A percentile compares a stretch with the other conserved stretches of the same genome.
These are phyloP conservation scores for Sarcocystis neurona DNA, from an alignment of 169 alveolate genomes.

Conservation along the genomic window DNA sequence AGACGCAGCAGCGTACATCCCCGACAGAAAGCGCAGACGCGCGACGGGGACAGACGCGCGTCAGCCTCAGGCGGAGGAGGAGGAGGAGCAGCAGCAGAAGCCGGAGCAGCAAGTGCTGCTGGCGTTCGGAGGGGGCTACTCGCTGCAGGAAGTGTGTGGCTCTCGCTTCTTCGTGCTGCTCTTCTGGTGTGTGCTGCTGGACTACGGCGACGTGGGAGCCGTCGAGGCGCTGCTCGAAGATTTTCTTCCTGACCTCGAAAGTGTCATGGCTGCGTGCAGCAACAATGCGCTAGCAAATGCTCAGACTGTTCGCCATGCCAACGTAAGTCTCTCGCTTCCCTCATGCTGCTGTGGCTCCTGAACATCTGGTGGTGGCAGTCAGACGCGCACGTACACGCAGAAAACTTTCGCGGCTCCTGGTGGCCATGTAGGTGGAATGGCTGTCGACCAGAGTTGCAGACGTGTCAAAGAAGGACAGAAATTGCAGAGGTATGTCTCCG, in stretches of 20 bases:
- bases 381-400: too few species aligned
- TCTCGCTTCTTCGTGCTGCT: slow-evolving; percentile 13
- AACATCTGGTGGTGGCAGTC: too few species aligned
- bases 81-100: not conserved
- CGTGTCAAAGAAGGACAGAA: too few species aligned
- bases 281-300: slow-evolving; percentile 20
- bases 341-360: too few species aligned
- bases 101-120: not conserved
- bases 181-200: not conserved
- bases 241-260: slow-evolving; percentile 23
- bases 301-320: not conserved
- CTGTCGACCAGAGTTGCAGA: too few species aligned
- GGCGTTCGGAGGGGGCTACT: not conserved
- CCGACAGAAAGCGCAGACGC: not conserved
- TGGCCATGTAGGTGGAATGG: too few species aligned
- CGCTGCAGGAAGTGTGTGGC: slow-evolving; percentile 20
- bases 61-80: not conserved
- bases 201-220: slow-evolving; percentile 46
- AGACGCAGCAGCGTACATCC: not conserved
- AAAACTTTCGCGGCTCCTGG: too few species aligned
- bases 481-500: too few species aligned
- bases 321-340: slow-evolving; percentile 19
- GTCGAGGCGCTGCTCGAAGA: slow-evolving; percentile 42
- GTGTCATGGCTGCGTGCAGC: slow-evolving; percentile 19
- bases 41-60: not conserved